Conservation (phyloP, 2,329 filamentous ascomycete genomes). For the Harringtonia aguacate region DNA sequence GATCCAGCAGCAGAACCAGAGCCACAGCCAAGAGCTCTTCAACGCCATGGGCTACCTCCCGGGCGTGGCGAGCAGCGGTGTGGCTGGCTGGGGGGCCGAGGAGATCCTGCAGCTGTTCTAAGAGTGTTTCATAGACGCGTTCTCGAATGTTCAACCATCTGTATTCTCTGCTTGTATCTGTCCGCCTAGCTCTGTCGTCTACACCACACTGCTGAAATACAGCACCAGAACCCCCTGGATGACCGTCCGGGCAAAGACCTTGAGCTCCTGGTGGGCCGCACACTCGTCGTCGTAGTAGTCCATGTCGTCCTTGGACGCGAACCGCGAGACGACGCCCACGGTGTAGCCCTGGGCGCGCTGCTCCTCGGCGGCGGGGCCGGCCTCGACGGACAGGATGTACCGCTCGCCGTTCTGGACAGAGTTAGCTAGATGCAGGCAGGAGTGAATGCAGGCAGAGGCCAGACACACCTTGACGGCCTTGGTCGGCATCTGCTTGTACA, state of each 20-base stretch:
- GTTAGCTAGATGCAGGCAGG: no score
- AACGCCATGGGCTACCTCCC: neutral
- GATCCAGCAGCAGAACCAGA: no score
- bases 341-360: constrained; percentile 56
- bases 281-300: constrained; percentile 54
- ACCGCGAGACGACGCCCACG: constrained; percentile 50
- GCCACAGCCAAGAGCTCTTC: no score
- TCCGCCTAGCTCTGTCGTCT: no score
- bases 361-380: constrained; percentile 37
- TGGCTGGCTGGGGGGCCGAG: no score
- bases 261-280: constrained; percentile 30
- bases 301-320: constrained; percentile 56
- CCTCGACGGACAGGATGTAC: constrained; percentile 52
- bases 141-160: no score
- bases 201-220: constrained; percentile 5
- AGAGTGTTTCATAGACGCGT: neutral
- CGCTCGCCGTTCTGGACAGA: constrained; percentile 60
- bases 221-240: constrained; percentile 17
- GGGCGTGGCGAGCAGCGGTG: no score
- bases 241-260: constrained; percentile 21
- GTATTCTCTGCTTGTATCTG: no score
- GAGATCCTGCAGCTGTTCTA: no score
- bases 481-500: constrained; percentile 29
- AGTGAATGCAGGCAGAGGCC: no score
- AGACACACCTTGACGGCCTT: constrained; percentile 34